Base-by-base conservation (phyloP, 176 grass and related monocot species). In the Oryza meridionalis region DNA sequence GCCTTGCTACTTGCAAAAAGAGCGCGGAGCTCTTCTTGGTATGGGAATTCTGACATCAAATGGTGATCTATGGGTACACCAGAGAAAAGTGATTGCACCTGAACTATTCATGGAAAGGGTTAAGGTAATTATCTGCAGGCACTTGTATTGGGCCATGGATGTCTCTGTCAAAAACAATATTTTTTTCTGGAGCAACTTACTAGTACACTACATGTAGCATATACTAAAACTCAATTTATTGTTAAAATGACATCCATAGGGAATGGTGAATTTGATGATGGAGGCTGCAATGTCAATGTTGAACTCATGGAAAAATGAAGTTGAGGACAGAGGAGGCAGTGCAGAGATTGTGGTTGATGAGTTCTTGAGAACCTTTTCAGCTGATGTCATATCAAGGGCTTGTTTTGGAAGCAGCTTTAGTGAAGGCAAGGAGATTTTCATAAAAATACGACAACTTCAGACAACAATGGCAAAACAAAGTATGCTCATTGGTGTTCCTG, bases 81-180 rank as follows among this genome's bases (percentile, higher is more conserved):
- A 94, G 73, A 85, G 95, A 55, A 97, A 92, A 79, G 80, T 94
- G 38, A 92, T 97, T 19, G 84, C 92, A 25, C 84, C 90, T 2
- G 86, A 97, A 73, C 92, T 97, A 67, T 97, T 97, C 88, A 92
- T 94, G 95, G 88, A 88, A 66, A 97, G 92, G 68, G 73, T 94
- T 42, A 97, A 94, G 92, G 95, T 97, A 97, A 71, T 42, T 21
- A 71, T 62, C 49, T 61, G 80, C 71, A 58, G 33, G 55, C 2
- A 85, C 45, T 7, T 65, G 11, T 43, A 3, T 33, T 73, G 16
- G 67, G 15, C 49, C 63, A 44, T 65, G 37, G 19, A 63, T 15
- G 17, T 40, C 7, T 40, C 38, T 40, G 43, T 65, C 42, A 21
- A 72, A 22, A 43, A 66, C 11, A 80, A 24, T 77, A 70, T 40